Base-by-base conservation (phyloP, 495 filamentous ascomycete species). In the Xylaria nigripes region DNA sequence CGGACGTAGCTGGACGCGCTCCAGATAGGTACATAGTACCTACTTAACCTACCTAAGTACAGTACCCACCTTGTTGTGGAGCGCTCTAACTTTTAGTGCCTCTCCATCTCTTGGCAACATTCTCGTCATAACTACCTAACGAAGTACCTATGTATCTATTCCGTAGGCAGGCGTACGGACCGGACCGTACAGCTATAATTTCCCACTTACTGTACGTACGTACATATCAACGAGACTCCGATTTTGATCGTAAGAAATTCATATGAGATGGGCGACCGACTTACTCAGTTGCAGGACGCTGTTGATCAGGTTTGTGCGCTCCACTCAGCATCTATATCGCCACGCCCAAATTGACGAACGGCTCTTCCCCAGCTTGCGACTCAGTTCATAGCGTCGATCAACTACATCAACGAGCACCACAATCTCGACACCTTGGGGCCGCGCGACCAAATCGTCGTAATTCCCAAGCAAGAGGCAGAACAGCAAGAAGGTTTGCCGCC, bases 211-310 rank as follows among this genome's bases (percentile, higher is more conserved):
- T n/a, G n/a, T n/a, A n/a, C n/a, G n/a, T n/a, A n/a, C n/a, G n/a
- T n/a, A n/a, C n/a, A n/a, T n/a, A 29, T 29, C 27, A 4, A 4
- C 27, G 27, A 29, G 9, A 29, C 27, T 29, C 27, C 27, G 4
- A 9, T 9, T 29, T 29, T 9, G 9, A 29, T 29, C n/a, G 9
- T 29, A 4, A 29, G 13, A 41, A 19, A 4, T 41, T 3, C 12
- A n/a, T 38, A 10, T 34, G 72, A 45, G 50, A 96, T 96, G 92
- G 86, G 86, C 0, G 93, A 98, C 70, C 80, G 85, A 41, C 80
- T 98, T 36, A 96, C 93, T 3, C 91, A 96, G 67, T 79, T 98
- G 38, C 93, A 98, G 75, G 90, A 95, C 67, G 87, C 89, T 66
- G 85, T 95, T 51, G 92, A 97, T 67, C 84, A 95, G 75, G 89